Percentiles rank a stretch among this genome's conserved stretches.
These are phyloP conservation scores for Candida chilensis DNA, from an alignment of 805 yeast species.

Conservation along the genomic window DNA sequence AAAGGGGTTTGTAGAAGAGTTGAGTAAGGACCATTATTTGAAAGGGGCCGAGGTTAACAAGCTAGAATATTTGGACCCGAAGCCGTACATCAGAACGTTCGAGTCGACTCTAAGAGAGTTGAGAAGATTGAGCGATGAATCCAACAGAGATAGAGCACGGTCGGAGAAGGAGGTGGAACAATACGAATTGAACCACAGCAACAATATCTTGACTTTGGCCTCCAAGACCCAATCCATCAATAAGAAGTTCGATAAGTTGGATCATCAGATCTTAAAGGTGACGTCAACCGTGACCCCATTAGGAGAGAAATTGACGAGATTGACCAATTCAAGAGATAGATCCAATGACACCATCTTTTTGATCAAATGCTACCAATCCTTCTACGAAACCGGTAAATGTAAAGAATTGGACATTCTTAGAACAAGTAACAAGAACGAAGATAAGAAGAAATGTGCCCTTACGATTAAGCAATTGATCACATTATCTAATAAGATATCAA, in stretches of 20 bases:
- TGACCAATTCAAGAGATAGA: conserved; percentile 65
- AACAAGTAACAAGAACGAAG: conserved; percentile 34
- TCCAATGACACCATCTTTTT: conserved; percentile 65
- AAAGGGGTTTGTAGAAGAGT: conserved; percentile 70
- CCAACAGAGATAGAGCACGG: conserved; percentile 37
- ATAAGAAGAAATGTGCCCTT: conserved; percentile 59
- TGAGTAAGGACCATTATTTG: conserved; percentile 57
- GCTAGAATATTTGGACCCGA: conserved; percentile 67
- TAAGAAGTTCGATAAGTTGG: conserved; percentile 39
- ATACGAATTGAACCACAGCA: conserved; percentile 59
- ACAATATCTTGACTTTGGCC: conserved; percentile 50
- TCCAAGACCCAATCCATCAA: conserved; percentile 36
- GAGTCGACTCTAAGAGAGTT: conserved; percentile 77
- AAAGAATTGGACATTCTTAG: conserved; percentile 51
- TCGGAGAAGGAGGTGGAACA: conserved; percentile 49
- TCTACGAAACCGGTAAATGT: conserved; percentile 47
- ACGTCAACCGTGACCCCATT: conserved; percentile 57
- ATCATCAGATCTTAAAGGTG: conserved; percentile 44
- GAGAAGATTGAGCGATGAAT: conserved; percentile 48
- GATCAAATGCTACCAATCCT: conserved; percentile 69
- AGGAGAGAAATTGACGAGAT: conserved; percentile 57
- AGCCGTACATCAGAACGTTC: conserved; percentile 89
- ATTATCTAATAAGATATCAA: conserved; percentile 55
- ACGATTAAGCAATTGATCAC: conserved; percentile 56
- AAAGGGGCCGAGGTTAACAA: conserved; percentile 42